phyloP scores from a whole-genome alignment of 495 filamentous ascomycete species.

The Talaromyces trachyspermus region DNA sequence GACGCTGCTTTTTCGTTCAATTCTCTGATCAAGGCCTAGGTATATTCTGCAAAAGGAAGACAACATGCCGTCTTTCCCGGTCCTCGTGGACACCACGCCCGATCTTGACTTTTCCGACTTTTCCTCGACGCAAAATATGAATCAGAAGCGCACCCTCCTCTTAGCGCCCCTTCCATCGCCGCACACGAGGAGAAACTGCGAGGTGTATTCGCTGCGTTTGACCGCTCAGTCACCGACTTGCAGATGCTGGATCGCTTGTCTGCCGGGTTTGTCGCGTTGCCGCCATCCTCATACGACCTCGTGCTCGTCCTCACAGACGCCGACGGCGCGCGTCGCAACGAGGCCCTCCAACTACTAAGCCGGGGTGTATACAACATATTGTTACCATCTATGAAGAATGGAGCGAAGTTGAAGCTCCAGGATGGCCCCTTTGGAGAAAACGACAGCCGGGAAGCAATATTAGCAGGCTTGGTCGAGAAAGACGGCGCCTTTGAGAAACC shows the following conservation, averaged over 20 bases:
- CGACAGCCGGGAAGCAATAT: slow-evolving; percentile 59
- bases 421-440: slow-evolving; percentile 50
- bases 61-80: slow-evolving; percentile 26
- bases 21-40: neutral
- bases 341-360: slow-evolving; percentile 54
- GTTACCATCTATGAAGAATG: slow-evolving; percentile 59
- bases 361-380: slow-evolving; percentile 63
- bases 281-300: slow-evolving; percentile 69
- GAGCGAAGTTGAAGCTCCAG: slow-evolving; percentile 62
- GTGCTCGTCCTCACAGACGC: slow-evolving; percentile 77
- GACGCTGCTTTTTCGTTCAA: neutral
- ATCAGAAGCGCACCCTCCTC: slow-evolving; percentile 50
- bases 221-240: slow-evolving; percentile 71
- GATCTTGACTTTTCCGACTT: slow-evolving; percentile 33
- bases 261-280: slow-evolving; percentile 71
- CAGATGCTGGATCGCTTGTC: slow-evolving; percentile 98
- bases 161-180: slow-evolving; percentile 70
- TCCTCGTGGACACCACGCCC: slow-evolving; percentile 34
- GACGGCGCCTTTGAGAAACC: slow-evolving; percentile 64
- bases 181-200: slow-evolving; percentile 57
- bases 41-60: neutral
- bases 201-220: slow-evolving; percentile 51
- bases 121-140: slow-evolving; percentile 17
- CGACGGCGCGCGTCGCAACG: slow-evolving; percentile 50
- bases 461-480: slow-evolving; percentile 69